phyloP scores from a whole-genome alignment of 805 yeast genomes.

The Hanseniaspora pseudoguilliermondii region DNA sequence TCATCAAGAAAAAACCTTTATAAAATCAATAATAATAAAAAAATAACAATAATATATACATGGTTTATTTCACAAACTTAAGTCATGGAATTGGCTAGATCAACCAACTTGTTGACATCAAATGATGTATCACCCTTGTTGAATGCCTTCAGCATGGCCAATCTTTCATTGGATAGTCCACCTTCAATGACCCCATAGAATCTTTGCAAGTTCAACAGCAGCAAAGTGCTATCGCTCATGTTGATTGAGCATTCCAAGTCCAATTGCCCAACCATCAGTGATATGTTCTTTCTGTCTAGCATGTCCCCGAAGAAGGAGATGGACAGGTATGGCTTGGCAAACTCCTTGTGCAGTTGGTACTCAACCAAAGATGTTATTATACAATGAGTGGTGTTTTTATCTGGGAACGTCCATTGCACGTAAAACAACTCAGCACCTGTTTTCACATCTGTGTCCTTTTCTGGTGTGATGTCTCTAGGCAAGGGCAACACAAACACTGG shows the following conservation, averaged over 20 bases:
- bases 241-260: constrained; percentile 60
- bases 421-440: constrained; percentile 58
- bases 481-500: constrained; percentile 85
- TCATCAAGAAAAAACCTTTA: no score
- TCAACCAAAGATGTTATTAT: constrained; percentile 85
- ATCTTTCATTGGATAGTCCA: constrained; percentile 36
- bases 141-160: constrained; percentile 50
- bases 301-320: constrained; percentile 77
- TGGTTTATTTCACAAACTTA: constrained; percentile 19
- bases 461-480: constrained; percentile 43
- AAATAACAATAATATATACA: not conserved
- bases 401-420: constrained; percentile 87
- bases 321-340: constrained; percentile 90
- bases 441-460: constrained; percentile 25
- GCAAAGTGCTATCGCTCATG: constrained; percentile 62
- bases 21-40: not conserved
- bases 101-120: constrained; percentile 51
- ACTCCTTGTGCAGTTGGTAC: constrained; percentile 79
- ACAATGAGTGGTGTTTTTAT: constrained; percentile 72
- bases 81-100: constrained; percentile 59
- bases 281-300: constrained; percentile 42
- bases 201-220: constrained; percentile 64
- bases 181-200: constrained; percentile 60
- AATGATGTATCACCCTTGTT: constrained; percentile 58
- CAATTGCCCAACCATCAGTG: constrained; percentile 75